A percentile compares a stretch with the other conserved stretches of the same genome.
Conservation (phyloP, 2,329 filamentous ascomycete genomes). For the Keithomyces neogunnii region DNA sequence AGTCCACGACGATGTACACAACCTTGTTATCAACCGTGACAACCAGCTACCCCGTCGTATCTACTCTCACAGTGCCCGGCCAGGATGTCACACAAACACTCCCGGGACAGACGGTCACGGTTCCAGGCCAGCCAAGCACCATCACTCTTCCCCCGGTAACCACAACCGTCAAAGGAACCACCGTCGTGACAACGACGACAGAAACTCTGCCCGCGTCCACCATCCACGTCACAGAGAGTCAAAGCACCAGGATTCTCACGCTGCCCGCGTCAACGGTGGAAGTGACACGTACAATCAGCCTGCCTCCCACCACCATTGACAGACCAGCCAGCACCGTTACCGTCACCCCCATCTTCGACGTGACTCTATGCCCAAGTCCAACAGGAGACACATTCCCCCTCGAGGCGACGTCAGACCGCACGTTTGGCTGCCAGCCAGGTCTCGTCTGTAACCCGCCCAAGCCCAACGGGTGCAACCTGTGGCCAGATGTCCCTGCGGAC, state of each 20-base stretch:
- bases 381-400: constrained; percentile 26
- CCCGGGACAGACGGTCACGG: constrained; percentile 13
- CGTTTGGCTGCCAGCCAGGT: constrained; percentile 46
- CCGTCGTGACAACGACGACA: constrained; percentile 6
- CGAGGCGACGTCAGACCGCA: constrained; percentile 30
- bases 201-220: constrained; percentile 7
- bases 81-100: constrained; percentile 4
- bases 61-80: constrained; percentile 10
- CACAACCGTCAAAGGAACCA: constrained; percentile 9
- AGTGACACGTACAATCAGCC: constrained; percentile 21
- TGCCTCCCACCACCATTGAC: constrained; percentile 18
- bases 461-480: constrained; percentile 42
- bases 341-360: constrained; percentile 17
- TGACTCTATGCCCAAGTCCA: constrained; percentile 36
- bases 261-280: constrained; percentile 19
- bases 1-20: constrained; percentile 6
- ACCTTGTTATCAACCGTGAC: constrained; percentile 9
- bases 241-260: constrained; percentile 23
- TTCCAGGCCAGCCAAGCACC: constrained; percentile 16
- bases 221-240: constrained; percentile 9
- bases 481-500: constrained; percentile 34
- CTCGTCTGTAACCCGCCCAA: constrained; percentile 44
- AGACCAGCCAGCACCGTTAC: constrained; percentile 20
- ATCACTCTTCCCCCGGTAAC: constrained; percentile 18
- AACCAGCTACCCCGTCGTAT: constrained; percentile 11